phyloP scores from a whole-genome alignment of 164 flowering plant species.

The Vitis amurensis region DNA sequence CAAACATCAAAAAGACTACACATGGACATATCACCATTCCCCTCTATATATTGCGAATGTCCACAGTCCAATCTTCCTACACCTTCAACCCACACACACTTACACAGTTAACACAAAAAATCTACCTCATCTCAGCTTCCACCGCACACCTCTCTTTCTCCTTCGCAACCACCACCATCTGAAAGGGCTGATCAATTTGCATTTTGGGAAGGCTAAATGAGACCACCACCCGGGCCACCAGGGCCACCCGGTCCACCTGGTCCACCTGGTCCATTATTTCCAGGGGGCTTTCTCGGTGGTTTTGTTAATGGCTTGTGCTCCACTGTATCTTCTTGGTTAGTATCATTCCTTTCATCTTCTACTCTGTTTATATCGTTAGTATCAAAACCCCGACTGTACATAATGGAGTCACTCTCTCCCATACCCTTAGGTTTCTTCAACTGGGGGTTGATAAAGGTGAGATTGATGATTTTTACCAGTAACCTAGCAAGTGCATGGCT shows the following conservation, averaged over 20 bases:
- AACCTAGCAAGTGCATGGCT: no score
- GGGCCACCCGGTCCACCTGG: no score
- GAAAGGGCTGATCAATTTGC: not conserved
- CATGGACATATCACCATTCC: not conserved
- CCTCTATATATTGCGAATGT: no score
- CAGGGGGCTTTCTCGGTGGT: conserved; percentile 3
- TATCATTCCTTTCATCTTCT: not conserved
- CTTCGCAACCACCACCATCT: not conserved
- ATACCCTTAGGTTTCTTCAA: not conserved
- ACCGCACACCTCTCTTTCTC: not conserved
- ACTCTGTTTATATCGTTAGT: not conserved
- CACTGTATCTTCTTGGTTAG: conserved; percentile 23
- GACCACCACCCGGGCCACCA: not conserved
- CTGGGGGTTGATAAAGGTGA: no score
- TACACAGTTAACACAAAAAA: no score
- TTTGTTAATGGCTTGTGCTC: conserved; percentile 10
- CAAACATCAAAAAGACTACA: no score
- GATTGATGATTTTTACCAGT: no score
- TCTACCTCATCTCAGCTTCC: not conserved
- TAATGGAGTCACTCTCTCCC: not conserved
- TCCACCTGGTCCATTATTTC: not conserved
- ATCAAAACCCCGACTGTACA: no score
- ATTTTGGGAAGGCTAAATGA: not conserved
- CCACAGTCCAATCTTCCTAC: no score
- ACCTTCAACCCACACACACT: no score